Evolutionary conservation across 139 green algal species (phyloP).

Genomic region (Pseudopediastrum boryanum): DNA sequence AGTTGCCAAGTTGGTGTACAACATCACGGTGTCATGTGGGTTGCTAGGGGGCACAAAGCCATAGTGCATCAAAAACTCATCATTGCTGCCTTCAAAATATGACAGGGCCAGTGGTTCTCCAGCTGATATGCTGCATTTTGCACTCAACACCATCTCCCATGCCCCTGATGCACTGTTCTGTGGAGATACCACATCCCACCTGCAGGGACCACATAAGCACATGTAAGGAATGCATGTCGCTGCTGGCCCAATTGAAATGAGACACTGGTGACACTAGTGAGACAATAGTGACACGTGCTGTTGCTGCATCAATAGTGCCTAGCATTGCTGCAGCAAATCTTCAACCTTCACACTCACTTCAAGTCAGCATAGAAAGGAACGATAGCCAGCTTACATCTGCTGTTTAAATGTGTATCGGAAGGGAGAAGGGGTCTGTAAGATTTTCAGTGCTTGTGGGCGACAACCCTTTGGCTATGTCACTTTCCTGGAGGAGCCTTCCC

Average conservation of each 20-base stretch:
- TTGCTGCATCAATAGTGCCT: no score
- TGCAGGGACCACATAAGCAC: slow-evolving; percentile 25
- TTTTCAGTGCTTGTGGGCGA: no score
- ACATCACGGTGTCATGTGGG: slow-evolving; percentile 69
- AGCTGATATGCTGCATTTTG: slow-evolving; percentile 42
- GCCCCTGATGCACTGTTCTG: slow-evolving; percentile 18
- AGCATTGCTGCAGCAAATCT: no score
- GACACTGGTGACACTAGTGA: background rate
- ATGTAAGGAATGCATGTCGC: background rate
- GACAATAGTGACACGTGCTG: background rate
- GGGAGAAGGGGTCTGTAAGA: no score
- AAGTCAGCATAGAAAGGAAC: no score
- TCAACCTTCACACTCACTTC: no score
- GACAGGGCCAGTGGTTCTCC: slow-evolving; percentile 60
- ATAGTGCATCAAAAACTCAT: slow-evolving; percentile 86
- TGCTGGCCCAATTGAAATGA: background rate
- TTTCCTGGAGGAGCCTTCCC: no score
- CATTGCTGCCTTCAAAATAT: slow-evolving; percentile 84
- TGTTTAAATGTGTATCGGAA: no score
- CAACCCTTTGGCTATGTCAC: no score
- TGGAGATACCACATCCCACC: slow-evolving; percentile 62
- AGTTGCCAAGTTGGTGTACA: slow-evolving; percentile 66
- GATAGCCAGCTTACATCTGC: no score
- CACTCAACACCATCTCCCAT: slow-evolving; percentile 68
- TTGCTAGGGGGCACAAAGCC: slow-evolving; percentile 80